Base-by-base conservation (phyloP, 192 early-diverging fungal genomes). In the Oehlia diaphana region DNA sequence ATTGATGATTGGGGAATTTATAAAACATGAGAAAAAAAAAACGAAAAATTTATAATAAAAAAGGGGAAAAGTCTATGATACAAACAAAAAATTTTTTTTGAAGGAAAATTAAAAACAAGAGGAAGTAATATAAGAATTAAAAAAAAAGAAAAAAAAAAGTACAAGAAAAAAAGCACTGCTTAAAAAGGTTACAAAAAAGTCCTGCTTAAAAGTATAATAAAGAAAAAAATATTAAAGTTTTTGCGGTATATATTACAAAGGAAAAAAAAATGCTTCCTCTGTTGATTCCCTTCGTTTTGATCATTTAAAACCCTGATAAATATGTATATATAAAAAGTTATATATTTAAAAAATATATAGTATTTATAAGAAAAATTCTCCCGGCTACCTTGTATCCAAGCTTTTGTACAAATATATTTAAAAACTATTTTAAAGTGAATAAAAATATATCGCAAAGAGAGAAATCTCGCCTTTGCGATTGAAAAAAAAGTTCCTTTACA, bases 251-350 rank as follows among this genome's bases (percentile, higher is more conserved):
- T 69, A 69, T 69, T 69, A 69, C 67, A 69, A 69, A 69, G 67
- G 67, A 69, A 44, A 69, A 68, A 26, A 69, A 53, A 69, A 21
- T 19, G 13, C 67, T 69, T 69, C 67, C 67, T 69, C 67, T 69
- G 67, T 35, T 37, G 31, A 37, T 69, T 37, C 67, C 67, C 67
- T 69, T 69, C 67, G 21, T 66, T 31, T 69, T 69, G 37, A 37
- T 13, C 67, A 69, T 69, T 33, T 42, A 69, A 37, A 69, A 53
- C 12, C 16, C 39, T 28, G 37, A 69, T 3, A 69, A 69, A 37
- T 35, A 42, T 69, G 21, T 69, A 69, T 69, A 69, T 69, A 69
- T 63, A 19, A 19, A 67, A 35, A 69, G 19, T 35, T 68, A 68
- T 37, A 69, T 69, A 69, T 69, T 21, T 69, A 42, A 21, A 69